A percentile compares a stretch with the other conserved stretches of the same genome.
Conservation (phyloP, 768 basidiomycete genomes). For the Pulveroboletus sp. region DNA sequence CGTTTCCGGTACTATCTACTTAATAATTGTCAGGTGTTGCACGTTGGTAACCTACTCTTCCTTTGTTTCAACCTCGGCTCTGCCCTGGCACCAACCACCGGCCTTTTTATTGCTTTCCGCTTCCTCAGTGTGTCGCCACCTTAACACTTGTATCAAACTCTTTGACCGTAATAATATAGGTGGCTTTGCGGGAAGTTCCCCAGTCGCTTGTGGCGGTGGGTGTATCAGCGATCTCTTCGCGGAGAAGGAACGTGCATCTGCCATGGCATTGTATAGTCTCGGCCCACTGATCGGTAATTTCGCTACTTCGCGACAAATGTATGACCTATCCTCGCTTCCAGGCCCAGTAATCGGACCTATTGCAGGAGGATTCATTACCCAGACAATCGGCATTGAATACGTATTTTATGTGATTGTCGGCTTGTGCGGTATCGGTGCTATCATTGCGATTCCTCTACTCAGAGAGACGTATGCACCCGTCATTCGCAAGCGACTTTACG, state of each 20-base stretch:
- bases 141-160: conserved; percentile 5
- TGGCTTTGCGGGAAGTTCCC: conserved; percentile 62
- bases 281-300: conserved; percentile 61
- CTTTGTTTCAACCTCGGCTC: conserved; percentile 66
- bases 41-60: conserved; percentile 62
- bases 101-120: conserved; percentile 60
- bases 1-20: not conserved
- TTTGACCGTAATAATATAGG: conserved; percentile 36
- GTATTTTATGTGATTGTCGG: conserved; percentile 53
- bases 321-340: conserved; percentile 10
- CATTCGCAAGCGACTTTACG: conserved; percentile 49
- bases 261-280: conserved; percentile 67
- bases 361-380: conserved; percentile 62
- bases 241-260: conserved; percentile 57
- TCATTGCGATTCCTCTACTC: conserved; percentile 57
- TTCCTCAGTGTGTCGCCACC: conserved; percentile 54
- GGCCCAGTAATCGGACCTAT: conserved; percentile 59
- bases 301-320: not conserved
- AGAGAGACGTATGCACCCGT: conserved; percentile 76
- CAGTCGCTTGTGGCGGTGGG: conserved; percentile 63
- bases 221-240: conserved; percentile 64
- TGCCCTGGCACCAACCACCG: conserved; percentile 59
- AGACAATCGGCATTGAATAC: conserved; percentile 58
- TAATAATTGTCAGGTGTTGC: conserved; percentile 48
- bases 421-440: conserved; percentile 42